Percentiles rank a stretch among this genome's conserved stretches.
These are phyloP conservation scores for Tetrapisispora namnaoensis DNA, from an alignment of 805 yeast species.

Conservation along the genomic window DNA sequence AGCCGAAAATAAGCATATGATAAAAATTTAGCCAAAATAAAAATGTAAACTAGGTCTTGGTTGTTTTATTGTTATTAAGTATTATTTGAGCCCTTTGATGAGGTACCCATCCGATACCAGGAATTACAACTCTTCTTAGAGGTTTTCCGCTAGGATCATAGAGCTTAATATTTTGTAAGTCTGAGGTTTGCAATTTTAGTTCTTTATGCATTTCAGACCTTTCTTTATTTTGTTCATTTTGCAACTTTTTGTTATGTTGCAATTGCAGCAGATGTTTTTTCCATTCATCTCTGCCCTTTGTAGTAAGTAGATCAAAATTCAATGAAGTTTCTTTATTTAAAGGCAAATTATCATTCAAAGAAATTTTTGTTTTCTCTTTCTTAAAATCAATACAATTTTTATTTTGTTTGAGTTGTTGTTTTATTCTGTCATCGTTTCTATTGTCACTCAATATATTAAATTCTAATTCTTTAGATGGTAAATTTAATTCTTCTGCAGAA, in stretches of 20 bases:
- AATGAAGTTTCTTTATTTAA: neutral
- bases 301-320: constrained; percentile 1
- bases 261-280: neutral
- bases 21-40: no score
- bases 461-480: neutral
- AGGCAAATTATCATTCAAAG: no score
- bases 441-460: neutral
- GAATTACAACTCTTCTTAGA: constrained; percentile 1
- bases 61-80: neutral
- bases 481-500: neutral
- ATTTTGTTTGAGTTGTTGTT: neutral
- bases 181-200: neutral
- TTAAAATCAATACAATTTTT: no score
- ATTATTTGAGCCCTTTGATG: neutral
- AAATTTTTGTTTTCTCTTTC: no score
- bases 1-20: no score
- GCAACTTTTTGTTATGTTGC: neutral
- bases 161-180: neutral
- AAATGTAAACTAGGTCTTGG: neutral
- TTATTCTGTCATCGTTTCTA: neutral
- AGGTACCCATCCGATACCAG: constrained; percentile 3
- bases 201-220: neutral
- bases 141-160: constrained; percentile 2
- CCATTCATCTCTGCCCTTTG: constrained; percentile 3
- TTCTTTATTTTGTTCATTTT: neutral